phyloP scores from a whole-genome alignment of 2,329 filamentous ascomycete species.

The Pseudogymnoascus sp. region DNA sequence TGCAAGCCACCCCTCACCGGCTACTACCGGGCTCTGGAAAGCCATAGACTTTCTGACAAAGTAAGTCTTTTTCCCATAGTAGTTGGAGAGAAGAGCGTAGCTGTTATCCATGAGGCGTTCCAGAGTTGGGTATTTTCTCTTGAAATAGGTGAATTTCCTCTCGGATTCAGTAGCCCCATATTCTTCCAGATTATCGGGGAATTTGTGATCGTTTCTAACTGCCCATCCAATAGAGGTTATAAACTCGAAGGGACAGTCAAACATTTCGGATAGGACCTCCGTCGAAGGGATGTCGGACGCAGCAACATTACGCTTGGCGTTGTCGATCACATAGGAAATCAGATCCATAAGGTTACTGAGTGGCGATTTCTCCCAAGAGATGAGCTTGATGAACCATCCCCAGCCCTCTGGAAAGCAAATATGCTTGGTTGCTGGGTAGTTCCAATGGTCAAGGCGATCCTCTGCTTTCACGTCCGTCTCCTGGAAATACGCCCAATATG shows the following conservation, averaged over 20 bases:
- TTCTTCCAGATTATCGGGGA: constrained; percentile 17
- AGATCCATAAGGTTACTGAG: constrained; percentile 21
- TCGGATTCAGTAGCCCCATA: constrained; percentile 22
- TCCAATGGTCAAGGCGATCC: constrained; percentile 20
- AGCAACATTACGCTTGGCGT: constrained; percentile 15
- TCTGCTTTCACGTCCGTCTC: constrained; percentile 17
- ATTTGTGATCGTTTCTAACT: constrained; percentile 8
- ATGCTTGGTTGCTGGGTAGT: constrained; percentile 24
- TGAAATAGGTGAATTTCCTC: constrained; percentile 23
- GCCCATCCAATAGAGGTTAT: background rate
- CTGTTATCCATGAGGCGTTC: constrained; percentile 19
- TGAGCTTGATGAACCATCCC: constrained; percentile 24
- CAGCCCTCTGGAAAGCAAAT: constrained; percentile 25
- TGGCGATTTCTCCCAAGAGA: constrained; percentile 22
- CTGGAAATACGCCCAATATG: constrained; percentile 16
- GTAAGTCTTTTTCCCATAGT: background rate
- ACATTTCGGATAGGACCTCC: background rate
- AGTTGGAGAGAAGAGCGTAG: constrained; percentile 7
- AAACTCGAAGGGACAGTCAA: background rate
- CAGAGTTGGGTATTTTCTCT: constrained; percentile 19
- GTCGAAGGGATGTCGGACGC: constrained; percentile 16
- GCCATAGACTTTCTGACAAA: constrained; percentile 6
- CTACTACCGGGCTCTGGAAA: constrained; percentile 19
- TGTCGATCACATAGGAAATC: constrained; percentile 23
- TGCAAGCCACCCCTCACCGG: constrained; percentile 22